These are phyloP conservation scores for Petrea volubilis DNA, from an alignment of 257 asterid species.

Conservation along the genomic window DNA sequence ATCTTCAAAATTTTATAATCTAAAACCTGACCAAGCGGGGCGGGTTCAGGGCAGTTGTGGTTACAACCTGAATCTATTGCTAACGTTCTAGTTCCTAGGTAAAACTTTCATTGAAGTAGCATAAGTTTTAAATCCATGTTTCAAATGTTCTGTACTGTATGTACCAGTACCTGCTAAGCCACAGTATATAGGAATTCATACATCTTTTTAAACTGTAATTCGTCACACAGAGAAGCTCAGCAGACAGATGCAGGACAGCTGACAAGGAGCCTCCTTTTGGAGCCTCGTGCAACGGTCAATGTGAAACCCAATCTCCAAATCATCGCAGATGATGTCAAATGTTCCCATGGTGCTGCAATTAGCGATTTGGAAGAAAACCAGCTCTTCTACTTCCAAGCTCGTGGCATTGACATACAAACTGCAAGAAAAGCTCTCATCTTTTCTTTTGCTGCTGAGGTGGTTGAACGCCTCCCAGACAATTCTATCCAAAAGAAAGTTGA, in stretches of 20 bases:
- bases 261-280: slow-evolving; percentile 80
- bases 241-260: slow-evolving; percentile 98
- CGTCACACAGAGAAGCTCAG: slow-evolving; percentile 70
- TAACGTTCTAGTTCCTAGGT: too few species aligned
- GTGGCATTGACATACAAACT: slow-evolving; percentile 66
- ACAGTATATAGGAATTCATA: too few species aligned
- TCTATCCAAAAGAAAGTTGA: slow-evolving; percentile 56
- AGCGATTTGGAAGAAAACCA: slow-evolving; percentile 84
- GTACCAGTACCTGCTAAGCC: too few species aligned
- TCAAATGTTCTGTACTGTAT: too few species aligned
- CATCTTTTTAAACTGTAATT: not conserved
- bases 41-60: too few species aligned
- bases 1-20: too few species aligned
- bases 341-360: slow-evolving; percentile 97
- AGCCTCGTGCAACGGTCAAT: slow-evolving; percentile 86
- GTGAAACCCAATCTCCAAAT: slow-evolving; percentile 95
- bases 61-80: too few species aligned
- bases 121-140: too few species aligned
- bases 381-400: slow-evolving; percentile 84
- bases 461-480: slow-evolving; percentile 51
- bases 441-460: slow-evolving; percentile 90
- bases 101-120: too few species aligned
- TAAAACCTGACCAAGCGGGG: too few species aligned
- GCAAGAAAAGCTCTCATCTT: slow-evolving; percentile 85
- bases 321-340: slow-evolving; percentile 86